Conservation (phyloP, 768 basidiomycete species). For the Kwoniella sp. region DNA sequence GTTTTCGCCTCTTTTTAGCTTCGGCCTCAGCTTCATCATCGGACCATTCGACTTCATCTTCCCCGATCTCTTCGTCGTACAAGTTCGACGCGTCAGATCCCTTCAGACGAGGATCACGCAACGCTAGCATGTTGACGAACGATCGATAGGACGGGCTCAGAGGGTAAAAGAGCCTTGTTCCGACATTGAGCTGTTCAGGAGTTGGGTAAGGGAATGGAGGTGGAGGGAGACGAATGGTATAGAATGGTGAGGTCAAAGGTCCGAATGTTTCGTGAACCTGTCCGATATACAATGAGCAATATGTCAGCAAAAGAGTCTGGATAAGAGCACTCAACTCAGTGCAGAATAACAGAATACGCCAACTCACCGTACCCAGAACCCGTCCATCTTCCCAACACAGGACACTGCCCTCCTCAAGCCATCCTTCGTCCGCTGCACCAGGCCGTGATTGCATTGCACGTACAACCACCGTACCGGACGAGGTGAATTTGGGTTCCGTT, state of each 20-base stretch:
- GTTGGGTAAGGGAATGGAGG: constrained; percentile 58
- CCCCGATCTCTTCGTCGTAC: constrained; percentile 89
- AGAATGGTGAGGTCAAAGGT: constrained; percentile 83
- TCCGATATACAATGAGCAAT: too few species aligned
- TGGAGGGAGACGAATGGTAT: constrained; percentile 79
- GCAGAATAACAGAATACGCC: background rate
- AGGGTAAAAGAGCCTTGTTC: constrained; percentile 73
- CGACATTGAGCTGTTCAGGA: constrained; percentile 28
- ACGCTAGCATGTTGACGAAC: constrained; percentile 77
- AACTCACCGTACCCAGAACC: constrained; percentile 87
- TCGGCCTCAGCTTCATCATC: constrained; percentile 90
- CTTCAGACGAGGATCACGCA: constrained; percentile 64
- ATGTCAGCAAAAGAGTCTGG: background rate
- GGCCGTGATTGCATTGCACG: constrained; percentile 46
- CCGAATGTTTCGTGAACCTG: constrained; percentile 97
- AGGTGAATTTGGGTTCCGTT: constrained; percentile 33
- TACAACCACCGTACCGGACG: constrained; percentile 48
- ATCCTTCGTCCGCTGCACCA: constrained; percentile 48
- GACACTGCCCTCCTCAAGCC: constrained; percentile 82
- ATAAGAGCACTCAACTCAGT: background rate
- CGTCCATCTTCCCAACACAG: constrained; percentile 85
- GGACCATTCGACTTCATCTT: constrained; percentile 88
- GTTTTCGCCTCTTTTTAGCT: constrained; percentile 65
- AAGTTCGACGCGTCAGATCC: constrained; percentile 95
- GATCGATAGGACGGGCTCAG: constrained; percentile 67